Conservation (phyloP, 768 basidiomycete species). For the Sporobolomyces roseus region DNA sequence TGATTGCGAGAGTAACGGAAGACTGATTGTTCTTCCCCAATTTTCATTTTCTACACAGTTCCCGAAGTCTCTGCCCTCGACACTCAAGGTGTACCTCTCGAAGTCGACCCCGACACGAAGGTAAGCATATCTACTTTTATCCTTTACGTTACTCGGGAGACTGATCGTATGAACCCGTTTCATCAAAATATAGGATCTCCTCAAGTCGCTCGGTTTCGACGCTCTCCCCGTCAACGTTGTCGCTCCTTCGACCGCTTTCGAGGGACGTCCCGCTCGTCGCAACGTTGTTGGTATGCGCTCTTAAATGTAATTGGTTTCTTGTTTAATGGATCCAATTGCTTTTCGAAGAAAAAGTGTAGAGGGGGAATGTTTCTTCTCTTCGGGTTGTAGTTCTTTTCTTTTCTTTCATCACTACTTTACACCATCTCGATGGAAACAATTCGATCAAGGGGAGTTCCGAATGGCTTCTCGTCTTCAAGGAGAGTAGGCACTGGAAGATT, state of each 20-base stretch:
- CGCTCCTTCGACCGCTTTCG: constrained; percentile 50
- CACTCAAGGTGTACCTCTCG: constrained; percentile 64
- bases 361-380: too few species aligned
- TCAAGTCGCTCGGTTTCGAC: constrained; percentile 90
- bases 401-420: too few species aligned
- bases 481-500: too few species aligned
- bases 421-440: too few species aligned
- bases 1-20: too few species aligned
- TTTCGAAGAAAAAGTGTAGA: not conserved
- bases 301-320: constrained; percentile 3
- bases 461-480: too few species aligned
- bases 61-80: constrained; percentile 97
- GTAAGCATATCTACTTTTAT: constrained; percentile 52
- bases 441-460: too few species aligned
- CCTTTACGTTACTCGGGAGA: too few species aligned
- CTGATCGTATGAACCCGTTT: not conserved
- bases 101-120: constrained; percentile 91
- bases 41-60: constrained; percentile 52
- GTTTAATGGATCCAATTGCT: not conserved
- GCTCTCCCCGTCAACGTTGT: constrained; percentile 72
- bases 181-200: constrained; percentile 66
- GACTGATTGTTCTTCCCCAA: too few species aligned
- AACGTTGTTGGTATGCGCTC: constrained; percentile 38
- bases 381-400: not conserved
- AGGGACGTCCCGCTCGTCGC: constrained; percentile 37